These are phyloP conservation scores for Botrytis fabae DNA, from an alignment of 2,329 filamentous ascomycete species.

Conservation along the genomic window DNA sequence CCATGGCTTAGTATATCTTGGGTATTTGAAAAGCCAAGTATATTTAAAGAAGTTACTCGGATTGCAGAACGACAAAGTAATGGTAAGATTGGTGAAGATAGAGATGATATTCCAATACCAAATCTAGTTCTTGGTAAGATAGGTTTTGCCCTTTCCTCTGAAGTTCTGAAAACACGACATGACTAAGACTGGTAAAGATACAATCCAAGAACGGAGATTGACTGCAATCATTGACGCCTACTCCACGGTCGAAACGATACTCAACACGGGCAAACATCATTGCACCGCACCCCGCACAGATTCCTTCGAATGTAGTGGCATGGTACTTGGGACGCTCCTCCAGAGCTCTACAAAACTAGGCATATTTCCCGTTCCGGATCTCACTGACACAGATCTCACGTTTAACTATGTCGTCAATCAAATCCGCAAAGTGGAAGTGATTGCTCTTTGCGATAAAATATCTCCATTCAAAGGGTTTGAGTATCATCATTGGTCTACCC, in stretches of 20 bases:
- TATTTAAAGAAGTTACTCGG: conserved; percentile 11
- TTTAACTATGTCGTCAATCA: neutral
- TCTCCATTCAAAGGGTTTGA: conserved; percentile 3
- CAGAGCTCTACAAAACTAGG: conserved; percentile 10
- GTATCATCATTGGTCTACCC: conserved; percentile 16
- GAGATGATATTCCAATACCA: conserved; percentile 20
- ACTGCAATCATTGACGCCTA: conserved; percentile 11
- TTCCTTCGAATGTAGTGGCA: conserved; percentile 16
- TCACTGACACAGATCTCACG: neutral
- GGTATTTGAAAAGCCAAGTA: conserved; percentile 14
- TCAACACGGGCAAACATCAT: conserved; percentile 4
- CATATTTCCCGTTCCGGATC: conserved; percentile 19
- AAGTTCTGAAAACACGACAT: neutral
- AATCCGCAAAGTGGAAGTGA: conserved; percentile 14
- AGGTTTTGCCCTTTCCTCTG: too few species aligned
- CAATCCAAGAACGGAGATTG: conserved; percentile 16
- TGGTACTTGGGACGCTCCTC: conserved; percentile 7
- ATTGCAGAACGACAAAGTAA: conserved; percentile 18
- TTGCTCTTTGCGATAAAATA: conserved; percentile 12
- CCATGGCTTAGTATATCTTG: conserved; percentile 21
- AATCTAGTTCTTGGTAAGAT: conserved; percentile 17
- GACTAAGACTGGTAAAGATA: conserved; percentile 8
- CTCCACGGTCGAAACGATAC: neutral
- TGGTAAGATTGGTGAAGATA: conserved; percentile 8
- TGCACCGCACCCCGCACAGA: conserved; percentile 4